These are phyloP conservation scores for Nothomitra cinnamomea DNA, from an alignment of 2,329 filamentous ascomycete species.

Conservation along the genomic window DNA sequence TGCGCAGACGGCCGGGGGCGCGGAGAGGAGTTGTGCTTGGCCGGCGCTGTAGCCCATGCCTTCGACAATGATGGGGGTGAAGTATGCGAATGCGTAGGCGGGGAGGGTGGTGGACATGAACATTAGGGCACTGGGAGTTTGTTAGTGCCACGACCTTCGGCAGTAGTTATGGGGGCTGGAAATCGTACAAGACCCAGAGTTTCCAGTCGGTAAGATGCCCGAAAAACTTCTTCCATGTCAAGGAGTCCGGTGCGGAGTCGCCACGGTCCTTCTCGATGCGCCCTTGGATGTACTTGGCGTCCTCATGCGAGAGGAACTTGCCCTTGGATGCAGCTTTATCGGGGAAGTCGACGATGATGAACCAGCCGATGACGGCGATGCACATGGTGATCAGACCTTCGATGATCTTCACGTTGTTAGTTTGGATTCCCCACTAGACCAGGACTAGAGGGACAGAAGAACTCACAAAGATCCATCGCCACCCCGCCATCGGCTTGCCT, in stretches of 20 bases:
- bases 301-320: constrained; percentile 55
- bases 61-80: constrained; percentile 9
- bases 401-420: constrained; percentile 37
- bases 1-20: constrained; percentile 16
- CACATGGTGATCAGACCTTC: constrained; percentile 50
- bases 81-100: constrained; percentile 9
- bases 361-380: constrained; percentile 45
- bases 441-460: no score
- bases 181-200: constrained; percentile 36
- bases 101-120: constrained; percentile 9
- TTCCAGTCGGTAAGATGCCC: constrained; percentile 33
- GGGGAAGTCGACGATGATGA: constrained; percentile 46
- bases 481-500: constrained; percentile 48
- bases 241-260: constrained; percentile 30
- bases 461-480: constrained; percentile 40
- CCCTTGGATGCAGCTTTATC: constrained; percentile 50
- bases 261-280: constrained; percentile 39
- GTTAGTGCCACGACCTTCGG: background rate
- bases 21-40: constrained; percentile 15
- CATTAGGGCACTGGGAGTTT: constrained; percentile 10
- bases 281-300: constrained; percentile 25
- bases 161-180: constrained; percentile 15
- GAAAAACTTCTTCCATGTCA: constrained; percentile 32
- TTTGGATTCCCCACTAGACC: background rate
- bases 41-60: constrained; percentile 18